phyloP scores from a whole-genome alignment of 1,284 basidiomycete genomes.

The Polyporus tsugae region DNA sequence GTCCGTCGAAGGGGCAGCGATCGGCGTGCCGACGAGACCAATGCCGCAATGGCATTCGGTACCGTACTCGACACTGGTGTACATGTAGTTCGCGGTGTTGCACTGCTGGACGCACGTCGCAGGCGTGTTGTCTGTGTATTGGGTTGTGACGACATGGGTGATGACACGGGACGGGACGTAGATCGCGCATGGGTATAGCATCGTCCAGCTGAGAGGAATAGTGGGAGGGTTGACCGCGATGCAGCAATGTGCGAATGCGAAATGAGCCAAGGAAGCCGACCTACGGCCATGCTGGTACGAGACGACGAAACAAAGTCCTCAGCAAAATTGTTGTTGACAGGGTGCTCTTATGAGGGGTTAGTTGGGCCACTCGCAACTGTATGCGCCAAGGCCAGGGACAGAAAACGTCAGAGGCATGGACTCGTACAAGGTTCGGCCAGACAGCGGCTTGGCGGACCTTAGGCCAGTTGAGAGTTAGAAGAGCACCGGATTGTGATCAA shows the following conservation, averaged over 20 bases:
- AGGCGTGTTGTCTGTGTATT: slow-evolving; percentile 33
- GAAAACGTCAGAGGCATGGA: not conserved
- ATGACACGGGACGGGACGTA: slow-evolving; percentile 31
- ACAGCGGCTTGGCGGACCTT: not conserved
- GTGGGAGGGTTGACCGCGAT: slow-evolving; percentile 15
- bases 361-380: not conserved
- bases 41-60: slow-evolving; percentile 38
- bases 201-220: slow-evolving; percentile 31
- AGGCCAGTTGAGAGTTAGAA: not conserved
- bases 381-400: not conserved
- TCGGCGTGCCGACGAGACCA: slow-evolving; percentile 25
- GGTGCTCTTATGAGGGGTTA: not conserved
- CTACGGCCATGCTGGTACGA: not conserved
- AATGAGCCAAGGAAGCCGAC: not conserved
- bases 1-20: slow-evolving; percentile 21
- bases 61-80: slow-evolving; percentile 37
- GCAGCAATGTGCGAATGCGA: not conserved
- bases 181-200: slow-evolving; percentile 26
- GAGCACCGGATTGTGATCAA: not conserved
- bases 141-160: slow-evolving; percentile 25
- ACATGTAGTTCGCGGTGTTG: slow-evolving; percentile 29
- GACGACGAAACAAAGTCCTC: not conserved
- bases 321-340: not conserved
- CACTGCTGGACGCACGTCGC: slow-evolving; percentile 33
- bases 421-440: not conserved